These are phyloP conservation scores for Dioscorea zingiberensis DNA, from an alignment of 106 monocot species.

Conservation along the genomic window DNA sequence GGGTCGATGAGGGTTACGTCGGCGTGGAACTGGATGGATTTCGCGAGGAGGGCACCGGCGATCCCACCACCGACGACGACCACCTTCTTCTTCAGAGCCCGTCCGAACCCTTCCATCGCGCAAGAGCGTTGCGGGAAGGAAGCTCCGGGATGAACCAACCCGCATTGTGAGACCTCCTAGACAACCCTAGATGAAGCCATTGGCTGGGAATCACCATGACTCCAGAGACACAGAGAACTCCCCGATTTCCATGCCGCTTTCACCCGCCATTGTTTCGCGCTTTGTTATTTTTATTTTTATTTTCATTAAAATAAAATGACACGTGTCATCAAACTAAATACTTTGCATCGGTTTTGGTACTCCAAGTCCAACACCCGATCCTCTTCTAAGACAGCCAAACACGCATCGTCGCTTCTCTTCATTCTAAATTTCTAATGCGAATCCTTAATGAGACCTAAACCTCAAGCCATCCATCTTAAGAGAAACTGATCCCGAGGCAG, in stretches of 20 bases:
- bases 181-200: neutral
- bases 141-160: neutral
- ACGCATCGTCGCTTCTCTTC: too few species aligned
- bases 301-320: too few species aligned
- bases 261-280: too few species aligned
- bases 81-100: neutral
- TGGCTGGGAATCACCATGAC: neutral
- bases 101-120: neutral
- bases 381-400: too few species aligned
- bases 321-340: too few species aligned
- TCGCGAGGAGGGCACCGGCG: slow-evolving; percentile 45
- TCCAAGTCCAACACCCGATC: too few species aligned
- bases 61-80: slow-evolving; percentile 33
- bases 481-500: too few species aligned
- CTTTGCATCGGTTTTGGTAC: too few species aligned
- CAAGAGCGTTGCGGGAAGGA: neutral
- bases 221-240: neutral
- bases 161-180: neutral
- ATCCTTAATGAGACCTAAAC: too few species aligned
- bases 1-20: slow-evolving; percentile 51
- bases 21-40: slow-evolving; percentile 37
- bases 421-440: too few species aligned
- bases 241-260: neutral
- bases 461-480: too few species aligned
- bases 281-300: too few species aligned